phyloP scores from a whole-genome alignment of 352 stramenopile species.

The Blastocystis sp. region DNA sequence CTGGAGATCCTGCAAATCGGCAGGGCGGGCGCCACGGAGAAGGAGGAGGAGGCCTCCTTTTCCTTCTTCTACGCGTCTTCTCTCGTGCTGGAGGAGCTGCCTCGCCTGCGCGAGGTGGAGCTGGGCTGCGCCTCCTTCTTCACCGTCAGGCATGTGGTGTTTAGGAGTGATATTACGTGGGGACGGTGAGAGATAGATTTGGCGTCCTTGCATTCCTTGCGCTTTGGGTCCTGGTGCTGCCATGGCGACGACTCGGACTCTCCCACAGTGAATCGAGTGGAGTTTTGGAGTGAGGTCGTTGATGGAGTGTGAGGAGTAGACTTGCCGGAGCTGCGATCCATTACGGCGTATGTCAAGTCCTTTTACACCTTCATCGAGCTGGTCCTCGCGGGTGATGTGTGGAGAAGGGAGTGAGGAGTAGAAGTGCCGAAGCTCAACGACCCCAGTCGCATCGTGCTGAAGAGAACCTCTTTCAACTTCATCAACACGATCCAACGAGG shows the following conservation, averaged over 20 bases:
- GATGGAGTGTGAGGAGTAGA: neutral
- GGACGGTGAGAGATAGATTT: neutral
- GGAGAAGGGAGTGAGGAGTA: neutral
- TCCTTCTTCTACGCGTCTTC: constrained; percentile 17
- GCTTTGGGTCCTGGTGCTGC: constrained; percentile 10
- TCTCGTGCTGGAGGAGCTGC: neutral
- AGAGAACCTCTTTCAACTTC: constrained; percentile 48
- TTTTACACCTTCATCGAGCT: constrained; percentile 48
- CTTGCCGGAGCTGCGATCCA: neutral
- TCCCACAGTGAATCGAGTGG: neutral
- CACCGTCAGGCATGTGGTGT: neutral
- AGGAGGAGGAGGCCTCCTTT: constrained; percentile 17
- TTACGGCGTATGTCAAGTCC: neutral
- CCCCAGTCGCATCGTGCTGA: neutral
- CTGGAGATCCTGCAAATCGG: constrained; percentile 5
- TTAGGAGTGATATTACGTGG: neutral
- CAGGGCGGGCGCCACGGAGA: neutral
- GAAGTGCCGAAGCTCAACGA: constrained; percentile 1
- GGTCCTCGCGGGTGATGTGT: neutral
- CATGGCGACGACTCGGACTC: constrained; percentile 27
- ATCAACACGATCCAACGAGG: constrained; percentile 18
- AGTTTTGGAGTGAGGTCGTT: neutral
- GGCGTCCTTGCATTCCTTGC: neutral
- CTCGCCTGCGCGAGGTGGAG: neutral
- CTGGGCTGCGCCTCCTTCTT: constrained; percentile 42